phyloP scores from a whole-genome alignment of 192 early-diverging fungal genomes.

The Coemansia sp. region DNA sequence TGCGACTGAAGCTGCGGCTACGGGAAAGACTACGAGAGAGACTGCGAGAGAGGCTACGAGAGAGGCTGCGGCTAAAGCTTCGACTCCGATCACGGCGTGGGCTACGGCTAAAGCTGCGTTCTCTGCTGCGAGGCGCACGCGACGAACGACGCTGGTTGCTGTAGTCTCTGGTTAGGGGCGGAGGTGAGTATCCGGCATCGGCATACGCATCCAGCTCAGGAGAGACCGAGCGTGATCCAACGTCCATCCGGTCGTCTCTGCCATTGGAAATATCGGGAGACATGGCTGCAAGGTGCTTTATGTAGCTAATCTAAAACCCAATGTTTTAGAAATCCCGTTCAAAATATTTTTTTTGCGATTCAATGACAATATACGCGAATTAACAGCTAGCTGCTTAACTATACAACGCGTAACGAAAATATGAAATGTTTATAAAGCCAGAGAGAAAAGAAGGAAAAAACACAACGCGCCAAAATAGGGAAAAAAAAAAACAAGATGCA shows the following conservation, averaged over 20 bases:
- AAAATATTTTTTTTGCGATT: too few species aligned
- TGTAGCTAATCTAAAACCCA: background rate
- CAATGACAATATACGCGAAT: too few species aligned
- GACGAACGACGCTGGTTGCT: too few species aligned
- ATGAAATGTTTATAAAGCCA: background rate
- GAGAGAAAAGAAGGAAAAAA: background rate
- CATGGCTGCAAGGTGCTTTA: background rate
- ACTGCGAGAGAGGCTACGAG: slow-evolving; percentile 13
- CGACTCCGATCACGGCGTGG: background rate
- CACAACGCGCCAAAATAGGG: slow-evolving; percentile 1
- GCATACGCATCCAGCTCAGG: slow-evolving; percentile 10
- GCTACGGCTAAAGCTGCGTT: slow-evolving; percentile 16
- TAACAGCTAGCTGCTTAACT: too few species aligned
- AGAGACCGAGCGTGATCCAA: slow-evolving; percentile 26
- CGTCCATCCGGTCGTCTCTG: slow-evolving; percentile 5
- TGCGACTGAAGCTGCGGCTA: slow-evolving; percentile 14
- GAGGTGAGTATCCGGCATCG: slow-evolving; percentile 19
- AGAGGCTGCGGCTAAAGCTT: slow-evolving; percentile 7
- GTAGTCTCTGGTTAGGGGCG: slow-evolving; percentile 13
- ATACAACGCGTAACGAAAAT: too few species aligned
- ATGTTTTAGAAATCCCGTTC: too few species aligned
- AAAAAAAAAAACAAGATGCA: background rate
- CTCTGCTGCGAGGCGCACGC: slow-evolving; percentile 8
- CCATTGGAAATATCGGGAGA: background rate
- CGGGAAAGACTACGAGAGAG: slow-evolving; percentile 3